Percentiles rank a stretch among this genome's conserved stretches.
These are phyloP conservation scores for Amanita thiersii DNA, from an alignment of 768 basidiomycete genomes.

Conservation along the genomic window DNA sequence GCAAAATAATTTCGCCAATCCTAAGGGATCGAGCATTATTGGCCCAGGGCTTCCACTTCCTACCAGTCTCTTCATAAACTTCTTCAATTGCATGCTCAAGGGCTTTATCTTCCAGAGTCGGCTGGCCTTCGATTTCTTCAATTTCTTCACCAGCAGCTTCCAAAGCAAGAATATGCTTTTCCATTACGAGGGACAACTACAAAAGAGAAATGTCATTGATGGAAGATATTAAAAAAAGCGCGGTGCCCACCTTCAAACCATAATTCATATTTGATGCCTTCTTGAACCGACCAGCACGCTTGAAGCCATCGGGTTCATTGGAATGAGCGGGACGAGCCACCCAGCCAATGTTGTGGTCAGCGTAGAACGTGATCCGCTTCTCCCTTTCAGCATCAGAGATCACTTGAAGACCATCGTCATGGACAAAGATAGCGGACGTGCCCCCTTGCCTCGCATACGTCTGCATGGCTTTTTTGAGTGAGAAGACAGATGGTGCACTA, in stretches of 20 bases:
- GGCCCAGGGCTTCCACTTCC: conserved; percentile 66
- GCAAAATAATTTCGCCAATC: conserved; percentile 70
- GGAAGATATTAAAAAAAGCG: neutral
- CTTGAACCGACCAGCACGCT: conserved; percentile 85
- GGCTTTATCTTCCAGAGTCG: conserved; percentile 60
- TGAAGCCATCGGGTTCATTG: conserved; percentile 52
- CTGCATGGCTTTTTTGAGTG: conserved; percentile 80
- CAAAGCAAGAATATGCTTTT: conserved; percentile 39
- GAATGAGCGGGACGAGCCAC: conserved; percentile 75
- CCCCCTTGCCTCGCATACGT: conserved; percentile 91
- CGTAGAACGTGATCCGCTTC: conserved; percentile 66
- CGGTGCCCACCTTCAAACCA: conserved; percentile 35
- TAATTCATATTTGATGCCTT: conserved; percentile 91
- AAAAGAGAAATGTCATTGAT: conserved; percentile 12
- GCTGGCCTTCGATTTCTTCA: conserved; percentile 29
- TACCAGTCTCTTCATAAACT: conserved; percentile 48
- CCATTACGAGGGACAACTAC: conserved; percentile 56
- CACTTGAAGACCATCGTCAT: conserved; percentile 78
- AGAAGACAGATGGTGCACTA: conserved; percentile 69
- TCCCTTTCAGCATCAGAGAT: conserved; percentile 53
- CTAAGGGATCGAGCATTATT: conserved; percentile 68
- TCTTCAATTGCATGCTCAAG: conserved; percentile 71
- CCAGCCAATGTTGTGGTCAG: conserved; percentile 73
- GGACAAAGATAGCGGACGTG: conserved; percentile 69
- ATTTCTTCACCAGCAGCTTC: conserved; percentile 30